Evolutionary conservation across 2,329 filamentous ascomycete genomes (phyloP), one percentile per base, ranked within the genome.

Genomic region (Thielaviopsis populi): DNA sequence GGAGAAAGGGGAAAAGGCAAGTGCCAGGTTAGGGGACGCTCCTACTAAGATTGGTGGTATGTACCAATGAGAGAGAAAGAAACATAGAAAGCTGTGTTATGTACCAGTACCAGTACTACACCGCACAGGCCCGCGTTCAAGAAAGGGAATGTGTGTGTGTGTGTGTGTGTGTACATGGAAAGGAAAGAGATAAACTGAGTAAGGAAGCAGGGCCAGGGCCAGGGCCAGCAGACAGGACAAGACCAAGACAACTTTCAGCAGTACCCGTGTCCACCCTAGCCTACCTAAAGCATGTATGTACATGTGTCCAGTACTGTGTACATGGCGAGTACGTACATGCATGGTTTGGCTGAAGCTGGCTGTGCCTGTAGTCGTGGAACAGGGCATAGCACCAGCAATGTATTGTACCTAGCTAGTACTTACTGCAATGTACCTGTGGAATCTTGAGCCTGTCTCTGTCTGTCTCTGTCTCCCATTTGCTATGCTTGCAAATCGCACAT

Each of bases 171-270:
- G 30, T 17, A 27, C 30, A 7, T 22, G 19, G 15, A 58, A 56
- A 40, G 37, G 53, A 30, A 50, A 53, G 22, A 59, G 62, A 33
- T 6, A 50, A 50, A 22, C 46, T 50, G 15, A 48, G 54, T 53
- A 63, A 63, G 42, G 54, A 37, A 62, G 56, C 33, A 37, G 33
- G 7, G 10, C n/a, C n/a, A n/a, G n/a, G n/a, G n/a, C n/a, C n/a
- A n/a, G n/a, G n/a, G n/a, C n/a, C n/a, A n/a, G n/a, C n/a, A 48
- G 40, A 15, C 33, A 61, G 22, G 22, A 24, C 24, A 60, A 53
- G 53, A 37, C 30, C 46, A 58, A 43, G 22, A 43, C 41, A 50
- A 50, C 13, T 50, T 50, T 50, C 46, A 50, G 46, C 24, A 50
- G 46, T 50, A 22, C 19, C 46, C 46, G 22, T 15, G 22, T 13